Percentiles rank a stretch among this genome's conserved stretches.
Conservation (phyloP, 768 basidiomycete species). For the Auricularia heimuer region DNA sequence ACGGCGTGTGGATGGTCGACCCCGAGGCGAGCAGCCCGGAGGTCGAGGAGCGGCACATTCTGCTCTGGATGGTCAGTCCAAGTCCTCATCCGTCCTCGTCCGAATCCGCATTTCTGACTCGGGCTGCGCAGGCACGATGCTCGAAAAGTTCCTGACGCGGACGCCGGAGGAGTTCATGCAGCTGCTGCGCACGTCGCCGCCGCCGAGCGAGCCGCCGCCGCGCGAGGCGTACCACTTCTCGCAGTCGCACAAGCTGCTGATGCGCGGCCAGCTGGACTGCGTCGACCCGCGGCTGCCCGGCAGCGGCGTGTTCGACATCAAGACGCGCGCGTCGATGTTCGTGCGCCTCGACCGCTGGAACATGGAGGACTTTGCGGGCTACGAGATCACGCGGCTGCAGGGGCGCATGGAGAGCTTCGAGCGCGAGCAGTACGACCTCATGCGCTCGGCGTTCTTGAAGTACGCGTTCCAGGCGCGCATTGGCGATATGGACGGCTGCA, state of each 20-base stretch:
- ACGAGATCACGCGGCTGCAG: constrained; percentile 52
- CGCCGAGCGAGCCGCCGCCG: constrained; percentile 20
- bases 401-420: constrained; percentile 78
- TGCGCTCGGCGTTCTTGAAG: constrained; percentile 90
- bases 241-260: constrained; percentile 49
- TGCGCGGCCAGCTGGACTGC: constrained; percentile 95
- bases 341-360: constrained; percentile 83
- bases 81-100: not conserved
- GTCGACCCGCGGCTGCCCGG: constrained; percentile 73
- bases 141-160: constrained; percentile 82
- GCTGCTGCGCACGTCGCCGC: constrained; percentile 33
- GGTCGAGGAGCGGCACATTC: constrained; percentile 50
- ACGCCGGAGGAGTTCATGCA: constrained; percentile 51
- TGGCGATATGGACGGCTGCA: constrained; percentile 92
- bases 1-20: constrained; percentile 51
- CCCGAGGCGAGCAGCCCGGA: constrained; percentile 34
- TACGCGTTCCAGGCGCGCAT: constrained; percentile 96
- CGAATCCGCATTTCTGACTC: not conserved
- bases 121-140: constrained; percentile 51
- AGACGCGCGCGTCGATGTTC: constrained; percentile 80
- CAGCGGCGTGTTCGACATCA: constrained; percentile 90
- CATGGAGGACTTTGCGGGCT: constrained; percentile 73
- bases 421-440: constrained; percentile 88
- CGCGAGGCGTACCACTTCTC: constrained; percentile 82
- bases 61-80: constrained; percentile 59